These are phyloP conservation scores for Chytriomyces confervae DNA, from an alignment of 192 early-diverging fungal genomes.

Conservation along the genomic window DNA sequence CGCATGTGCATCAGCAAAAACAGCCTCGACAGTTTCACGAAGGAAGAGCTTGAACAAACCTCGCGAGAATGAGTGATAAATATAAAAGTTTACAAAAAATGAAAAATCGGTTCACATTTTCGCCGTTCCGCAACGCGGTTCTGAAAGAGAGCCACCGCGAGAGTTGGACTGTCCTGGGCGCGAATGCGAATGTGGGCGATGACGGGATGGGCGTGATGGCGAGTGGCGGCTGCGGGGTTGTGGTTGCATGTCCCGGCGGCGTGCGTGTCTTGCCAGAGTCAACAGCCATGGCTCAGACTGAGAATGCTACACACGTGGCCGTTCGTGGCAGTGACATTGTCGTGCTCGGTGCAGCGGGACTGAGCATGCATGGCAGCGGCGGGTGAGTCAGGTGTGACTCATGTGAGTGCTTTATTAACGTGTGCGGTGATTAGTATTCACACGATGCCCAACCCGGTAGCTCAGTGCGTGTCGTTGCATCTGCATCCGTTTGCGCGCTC, in stretches of 20 bases:
- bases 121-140: conserved; percentile 21
- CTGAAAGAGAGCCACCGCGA: conserved; percentile 25
- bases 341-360: background rate
- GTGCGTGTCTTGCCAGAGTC: background rate
- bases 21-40: no score
- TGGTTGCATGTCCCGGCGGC: background rate
- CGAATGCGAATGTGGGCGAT: background rate
- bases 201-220: background rate
- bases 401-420: no score
- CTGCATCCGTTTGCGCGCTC: background rate
- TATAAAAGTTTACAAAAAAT: conserved; percentile 3
- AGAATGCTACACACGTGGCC: background rate
- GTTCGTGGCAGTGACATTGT: background rate
- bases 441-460: background rate
- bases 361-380: background rate
- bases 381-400: no score
- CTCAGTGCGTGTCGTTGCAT: background rate
- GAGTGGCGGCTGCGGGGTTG: background rate
- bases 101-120: background rate
- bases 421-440: no score
- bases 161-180: background rate
- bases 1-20: no score
- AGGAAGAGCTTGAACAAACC: no score
- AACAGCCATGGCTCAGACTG: background rate
- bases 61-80: background rate